phyloP scores from a whole-genome alignment of 495 filamentous ascomycete species.

The Aspergillus carlsbadensis region DNA sequence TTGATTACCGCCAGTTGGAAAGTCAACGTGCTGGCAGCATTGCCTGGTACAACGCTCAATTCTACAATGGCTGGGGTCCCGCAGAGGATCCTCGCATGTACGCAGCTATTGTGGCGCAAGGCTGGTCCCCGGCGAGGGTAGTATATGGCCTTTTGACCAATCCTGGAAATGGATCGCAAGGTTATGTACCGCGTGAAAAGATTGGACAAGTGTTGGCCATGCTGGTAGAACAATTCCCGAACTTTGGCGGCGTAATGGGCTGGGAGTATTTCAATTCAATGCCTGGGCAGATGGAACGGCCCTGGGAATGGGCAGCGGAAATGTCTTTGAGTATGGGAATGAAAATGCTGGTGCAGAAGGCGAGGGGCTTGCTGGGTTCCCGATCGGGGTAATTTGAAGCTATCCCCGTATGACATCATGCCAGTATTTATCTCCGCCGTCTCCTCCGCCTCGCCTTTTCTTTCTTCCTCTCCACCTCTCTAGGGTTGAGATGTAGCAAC shows the following conservation, averaged over 20 bases:
- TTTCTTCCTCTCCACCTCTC: neutral
- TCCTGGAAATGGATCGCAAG: constrained; percentile 60
- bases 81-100: constrained; percentile 59
- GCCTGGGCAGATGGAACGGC: constrained; percentile 54
- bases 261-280: constrained; percentile 83
- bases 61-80: constrained; percentile 79
- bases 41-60: constrained; percentile 80
- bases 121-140: constrained; percentile 65
- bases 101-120: constrained; percentile 59
- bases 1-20: constrained; percentile 69
- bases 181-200: constrained; percentile 53
- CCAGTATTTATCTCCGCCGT: neutral
- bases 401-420: constrained; percentile 18
- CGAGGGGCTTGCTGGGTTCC: constrained; percentile 27
- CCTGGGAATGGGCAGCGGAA: constrained; percentile 70
- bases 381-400: constrained; percentile 14
- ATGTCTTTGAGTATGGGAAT: constrained; percentile 54
- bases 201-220: constrained; percentile 42
- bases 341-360: constrained; percentile 40
- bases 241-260: constrained; percentile 79
- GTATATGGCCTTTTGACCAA: constrained; percentile 74
- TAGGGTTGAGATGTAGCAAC: neutral
- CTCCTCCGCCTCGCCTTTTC: neutral
- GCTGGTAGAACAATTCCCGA: constrained; percentile 52
- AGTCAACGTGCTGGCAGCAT: constrained; percentile 62